phyloP scores from a whole-genome alignment of 2,329 filamentous ascomycete species.

The Aspergillus sp. region DNA sequence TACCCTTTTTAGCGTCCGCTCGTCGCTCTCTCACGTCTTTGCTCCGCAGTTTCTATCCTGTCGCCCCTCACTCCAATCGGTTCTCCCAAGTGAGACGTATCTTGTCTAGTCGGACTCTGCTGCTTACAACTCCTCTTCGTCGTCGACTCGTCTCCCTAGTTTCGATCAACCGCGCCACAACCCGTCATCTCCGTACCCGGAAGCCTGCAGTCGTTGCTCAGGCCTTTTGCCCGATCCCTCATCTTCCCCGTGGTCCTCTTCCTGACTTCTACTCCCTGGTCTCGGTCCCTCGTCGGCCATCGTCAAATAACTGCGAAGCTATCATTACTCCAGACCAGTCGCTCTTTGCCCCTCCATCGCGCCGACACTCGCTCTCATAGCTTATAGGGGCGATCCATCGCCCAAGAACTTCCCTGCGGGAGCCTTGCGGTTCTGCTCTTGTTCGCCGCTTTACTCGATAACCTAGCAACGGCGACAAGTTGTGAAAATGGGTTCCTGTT shows the following conservation, averaged over 20 bases:
- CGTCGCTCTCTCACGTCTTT: conserved; percentile 29
- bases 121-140: conserved; percentile 14
- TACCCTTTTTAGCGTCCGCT: conserved; percentile 32
- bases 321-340: conserved; percentile 18
- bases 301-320: conserved; percentile 17
- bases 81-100: conserved; percentile 13
- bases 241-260: conserved; percentile 18
- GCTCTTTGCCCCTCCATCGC: conserved; percentile 17
- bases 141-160: conserved; percentile 23
- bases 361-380: neutral
- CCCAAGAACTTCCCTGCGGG: conserved; percentile 10
- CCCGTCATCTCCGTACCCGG: conserved; percentile 24
- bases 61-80: conserved; percentile 29
- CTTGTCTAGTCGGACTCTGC: conserved; percentile 16
- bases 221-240: conserved; percentile 24
- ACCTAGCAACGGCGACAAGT: conserved; percentile 23
- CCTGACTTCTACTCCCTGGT: conserved; percentile 20
- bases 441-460: conserved; percentile 29
- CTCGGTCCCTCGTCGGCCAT: conserved; percentile 26
- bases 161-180: conserved; percentile 26
- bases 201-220: conserved; percentile 28
- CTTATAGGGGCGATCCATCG: conserved; percentile 9
- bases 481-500: conserved; percentile 81
- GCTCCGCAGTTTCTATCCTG: conserved; percentile 31
- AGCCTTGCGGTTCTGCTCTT: conserved; percentile 26